Base-by-base conservation (phyloP, 192 early-diverging fungal genomes). In the Thoreauomyces humboldtii region DNA sequence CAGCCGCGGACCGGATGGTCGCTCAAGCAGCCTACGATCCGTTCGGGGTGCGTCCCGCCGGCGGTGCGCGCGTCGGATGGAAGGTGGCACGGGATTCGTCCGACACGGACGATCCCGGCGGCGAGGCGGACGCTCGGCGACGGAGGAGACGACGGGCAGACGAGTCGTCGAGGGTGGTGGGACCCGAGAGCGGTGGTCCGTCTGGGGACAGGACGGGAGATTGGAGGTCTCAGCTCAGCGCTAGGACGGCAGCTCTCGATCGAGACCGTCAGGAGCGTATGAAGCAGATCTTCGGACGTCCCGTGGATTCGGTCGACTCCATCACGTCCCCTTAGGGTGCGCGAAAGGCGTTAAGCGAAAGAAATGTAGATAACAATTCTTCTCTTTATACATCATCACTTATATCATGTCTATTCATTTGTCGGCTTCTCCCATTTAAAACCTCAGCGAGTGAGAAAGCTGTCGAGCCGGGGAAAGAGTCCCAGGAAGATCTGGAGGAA, bases 241-340 rank as follows among this genome's bases (percentile, higher is more conserved):
- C 9, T n/a, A 41, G 38, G 38, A 41, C 38, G n/a, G 50, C 29
- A 15, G 50, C 21, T 2, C n/a, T 57, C 19, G 19, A 14, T 3
- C 34, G 38, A 34, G 55, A 57, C 14, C 55, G 55, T 4, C 55
- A 34, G 33, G 55, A 57, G 27, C 55, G 55, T 2, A 9, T 57
- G 12, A 36, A 57, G 55, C 55, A 27, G 12, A 34, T 57, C 55
- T 57, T 57, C 33, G 17, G 17, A 17, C 17, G 17, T 41, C 11
- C 9, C 38, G 38, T 41, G 38, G 11, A 41, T n/a, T n/a, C n/a
- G n/a, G n/a, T n/a, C n/a, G n/a, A n/a, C n/a, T n/a, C n/a, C n/a
- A n/a, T n/a, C n/a, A n/a, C n/a, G n/a, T n/a, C n/a, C n/a, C n/a
- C n/a, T n/a, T n/a, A n/a, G n/a, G n/a, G n/a, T n/a, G n/a, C n/a